Base-by-base conservation (phyloP, 768 basidiomycete genomes). In the Porphyrellus cyaneotinctus region DNA sequence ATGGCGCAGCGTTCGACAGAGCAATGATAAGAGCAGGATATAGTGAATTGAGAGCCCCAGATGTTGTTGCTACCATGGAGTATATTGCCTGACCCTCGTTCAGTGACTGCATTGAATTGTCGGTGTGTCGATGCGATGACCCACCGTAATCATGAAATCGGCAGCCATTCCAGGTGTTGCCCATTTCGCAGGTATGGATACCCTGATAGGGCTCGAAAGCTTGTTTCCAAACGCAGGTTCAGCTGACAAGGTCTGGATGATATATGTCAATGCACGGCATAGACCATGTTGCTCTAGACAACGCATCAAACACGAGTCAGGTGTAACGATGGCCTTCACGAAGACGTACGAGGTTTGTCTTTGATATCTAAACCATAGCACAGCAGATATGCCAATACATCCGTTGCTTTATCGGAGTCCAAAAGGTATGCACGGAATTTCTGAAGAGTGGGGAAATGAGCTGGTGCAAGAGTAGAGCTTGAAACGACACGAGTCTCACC, bases 1-100 rank as follows among this genome's bases (percentile, higher is more conserved):
- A 85, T 0, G 95, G 94, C 0, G 94, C 89, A 14, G 82, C 77
- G 68, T 99, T 99, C 13, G 90, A 84, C 30, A 99, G 74, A 0
- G 91, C 82, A 45, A 98, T 95, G 52, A 97, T 84, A 31, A 97
- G 78, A 3, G 97, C 91, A 2, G 95, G 95, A 68, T 98, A 97
- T 18, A 97, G 71, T 4, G 88, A 88, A 60, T 84, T 87, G 32
- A 97, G 74, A 41, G 75, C 67, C 2, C 92, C 92, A 1, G 91
- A 85, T 3, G 94, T 91, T 0, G 90, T 92, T 6, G 94, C 88
- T 23, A 97, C 84, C 61, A 94, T 86, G 6, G 88, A 81, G 68
- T 97, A 97, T 37, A 97, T 82, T 2, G 92, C 84, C 92, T 95
- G 53, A 9, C 9, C 4, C 42, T 30, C 53, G 11, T 39, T 39